Percentiles rank a stretch among this genome's conserved stretches.
These are phyloP conservation scores for Hypoxylon rubiginosum DNA, from an alignment of 2,329 filamentous ascomycete species.

Conservation along the genomic window DNA sequence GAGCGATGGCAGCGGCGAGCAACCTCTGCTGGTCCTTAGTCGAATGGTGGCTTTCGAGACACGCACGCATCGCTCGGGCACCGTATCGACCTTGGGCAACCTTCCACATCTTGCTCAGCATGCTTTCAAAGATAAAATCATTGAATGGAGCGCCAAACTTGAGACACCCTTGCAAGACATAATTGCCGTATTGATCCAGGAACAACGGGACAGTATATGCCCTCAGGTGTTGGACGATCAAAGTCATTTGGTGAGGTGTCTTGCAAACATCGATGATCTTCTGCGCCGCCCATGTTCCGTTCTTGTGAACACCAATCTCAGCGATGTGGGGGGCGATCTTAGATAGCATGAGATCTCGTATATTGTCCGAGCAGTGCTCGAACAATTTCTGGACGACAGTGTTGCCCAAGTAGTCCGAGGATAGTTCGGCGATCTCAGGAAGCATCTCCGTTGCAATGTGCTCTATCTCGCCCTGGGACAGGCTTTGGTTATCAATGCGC, in stretches of 20 bases:
- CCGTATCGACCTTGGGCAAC: slow-evolving; percentile 93
- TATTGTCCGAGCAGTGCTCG: slow-evolving; percentile 90
- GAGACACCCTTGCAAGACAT: slow-evolving; percentile 95
- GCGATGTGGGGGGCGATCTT: slow-evolving; percentile 93
- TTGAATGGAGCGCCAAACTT: slow-evolving; percentile 92
- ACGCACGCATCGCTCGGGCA: slow-evolving; percentile 95
- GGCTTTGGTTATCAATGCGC: slow-evolving; percentile 94
- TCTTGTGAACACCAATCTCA: slow-evolving; percentile 98
- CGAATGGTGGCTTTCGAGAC: slow-evolving; percentile 93
- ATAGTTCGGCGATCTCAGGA: slow-evolving; percentile 92
- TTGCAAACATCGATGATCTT: slow-evolving; percentile 99
- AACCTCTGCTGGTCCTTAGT: slow-evolving; percentile 96
- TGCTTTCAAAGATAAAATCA: slow-evolving; percentile 97
- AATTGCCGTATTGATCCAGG: slow-evolving; percentile 98
- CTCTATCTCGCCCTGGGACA: slow-evolving; percentile 89
- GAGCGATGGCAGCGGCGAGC: slow-evolving; percentile 93
- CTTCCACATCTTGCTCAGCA: slow-evolving; percentile 95
- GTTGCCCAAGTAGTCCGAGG: slow-evolving; percentile 97
- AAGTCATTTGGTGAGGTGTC: slow-evolving; percentile 82
- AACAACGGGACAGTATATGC: slow-evolving; percentile 93
- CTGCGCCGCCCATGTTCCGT: slow-evolving; percentile 98
- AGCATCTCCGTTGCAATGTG: slow-evolving; percentile 94
- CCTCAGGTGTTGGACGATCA: slow-evolving; percentile 86
- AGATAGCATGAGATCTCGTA: slow-evolving; percentile 90
- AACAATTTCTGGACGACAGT: slow-evolving; percentile 99